phyloP scores from a whole-genome alignment of 2,329 filamentous ascomycete species.

The Fusarium foetens region DNA sequence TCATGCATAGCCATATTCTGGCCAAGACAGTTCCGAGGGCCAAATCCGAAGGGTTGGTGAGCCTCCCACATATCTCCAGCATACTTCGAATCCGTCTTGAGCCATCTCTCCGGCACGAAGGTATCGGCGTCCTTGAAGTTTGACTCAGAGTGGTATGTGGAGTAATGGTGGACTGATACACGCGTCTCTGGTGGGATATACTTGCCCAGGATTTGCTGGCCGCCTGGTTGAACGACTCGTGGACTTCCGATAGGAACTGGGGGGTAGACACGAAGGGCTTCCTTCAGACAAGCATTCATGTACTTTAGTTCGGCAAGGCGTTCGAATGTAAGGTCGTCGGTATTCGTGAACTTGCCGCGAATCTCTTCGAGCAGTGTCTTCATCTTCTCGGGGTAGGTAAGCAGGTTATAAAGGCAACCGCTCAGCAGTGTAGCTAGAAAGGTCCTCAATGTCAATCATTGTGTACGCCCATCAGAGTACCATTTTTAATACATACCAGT shows the following conservation, averaged over 20 bases:
- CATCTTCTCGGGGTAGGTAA: constrained; percentile 2
- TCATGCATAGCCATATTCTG: constrained; percentile 27
- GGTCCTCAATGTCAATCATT: neutral
- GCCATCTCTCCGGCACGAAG: neutral
- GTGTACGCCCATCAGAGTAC: neutral
- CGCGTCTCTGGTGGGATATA: constrained; percentile 1
- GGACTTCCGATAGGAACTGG: constrained; percentile 18
- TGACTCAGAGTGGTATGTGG: constrained; percentile 5
- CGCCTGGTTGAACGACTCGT: neutral
- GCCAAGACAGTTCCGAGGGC: neutral
- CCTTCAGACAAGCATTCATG: constrained; percentile 11
- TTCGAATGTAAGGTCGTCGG: neutral
- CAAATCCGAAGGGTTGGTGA: constrained; percentile 7
- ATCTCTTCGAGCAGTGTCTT: neutral
- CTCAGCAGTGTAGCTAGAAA: neutral
- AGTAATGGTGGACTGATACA: constrained; percentile 15
- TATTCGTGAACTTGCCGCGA: neutral
- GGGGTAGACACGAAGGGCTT: neutral
- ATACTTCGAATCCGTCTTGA: constrained; percentile 7
- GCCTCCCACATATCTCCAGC: constrained; percentile 1
- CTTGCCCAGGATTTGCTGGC: constrained; percentile 9
- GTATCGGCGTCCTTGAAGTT: constrained; percentile 5
- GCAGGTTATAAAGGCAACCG: neutral
- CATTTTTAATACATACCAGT: neutral
- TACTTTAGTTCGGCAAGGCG: neutral